These are phyloP conservation scores for Pseudopithomyces maydicus DNA, from an alignment of 2,329 filamentous ascomycete species.

Conservation along the genomic window DNA sequence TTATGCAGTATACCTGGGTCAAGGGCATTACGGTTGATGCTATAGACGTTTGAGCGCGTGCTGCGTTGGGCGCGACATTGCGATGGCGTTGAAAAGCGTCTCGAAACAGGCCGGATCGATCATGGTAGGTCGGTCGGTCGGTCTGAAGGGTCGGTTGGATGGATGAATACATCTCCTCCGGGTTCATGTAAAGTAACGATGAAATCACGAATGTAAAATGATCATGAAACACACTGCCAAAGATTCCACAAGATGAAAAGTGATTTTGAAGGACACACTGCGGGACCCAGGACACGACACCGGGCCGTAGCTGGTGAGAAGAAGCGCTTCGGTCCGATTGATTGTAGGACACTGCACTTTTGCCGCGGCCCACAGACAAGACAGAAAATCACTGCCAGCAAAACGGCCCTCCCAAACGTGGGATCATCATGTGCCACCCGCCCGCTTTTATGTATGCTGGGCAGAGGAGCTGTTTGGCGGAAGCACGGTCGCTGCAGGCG, in stretches of 20 bases:
- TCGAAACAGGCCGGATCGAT: slow-evolving; percentile 3
- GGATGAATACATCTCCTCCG: slow-evolving; percentile 32
- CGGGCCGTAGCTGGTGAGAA: too few relatives aligned
- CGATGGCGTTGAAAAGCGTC: slow-evolving; percentile 28
- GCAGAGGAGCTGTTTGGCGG: too few relatives aligned
- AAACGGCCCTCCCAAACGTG: too few relatives aligned
- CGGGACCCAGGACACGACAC: too few relatives aligned
- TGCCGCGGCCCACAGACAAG: too few relatives aligned
- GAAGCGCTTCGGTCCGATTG: too few relatives aligned
- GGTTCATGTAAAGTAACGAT: slow-evolving; percentile 34
- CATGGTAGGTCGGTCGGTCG: not conserved
- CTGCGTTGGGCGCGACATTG: slow-evolving; percentile 21
- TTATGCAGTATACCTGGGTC: slow-evolving; percentile 83
- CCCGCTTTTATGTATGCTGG: too few relatives aligned
- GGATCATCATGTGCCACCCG: too few relatives aligned
- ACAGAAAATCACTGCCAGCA: too few relatives aligned
- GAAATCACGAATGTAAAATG: slow-evolving; percentile 22
- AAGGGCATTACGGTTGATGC: slow-evolving; percentile 86
- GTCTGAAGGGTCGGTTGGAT: slow-evolving; percentile 29
- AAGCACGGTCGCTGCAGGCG: too few relatives aligned
- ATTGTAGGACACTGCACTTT: too few relatives aligned
- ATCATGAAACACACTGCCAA: not conserved
- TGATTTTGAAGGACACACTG: too few relatives aligned
- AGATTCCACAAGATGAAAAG: not conserved
- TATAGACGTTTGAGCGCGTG: slow-evolving; percentile 71